A percentile compares a stretch with the other conserved stretches of the same genome.
Evolutionary conservation across 192 early-diverging fungal species (phyloP).

Genomic region (Chytriomyces confervae): DNA sequence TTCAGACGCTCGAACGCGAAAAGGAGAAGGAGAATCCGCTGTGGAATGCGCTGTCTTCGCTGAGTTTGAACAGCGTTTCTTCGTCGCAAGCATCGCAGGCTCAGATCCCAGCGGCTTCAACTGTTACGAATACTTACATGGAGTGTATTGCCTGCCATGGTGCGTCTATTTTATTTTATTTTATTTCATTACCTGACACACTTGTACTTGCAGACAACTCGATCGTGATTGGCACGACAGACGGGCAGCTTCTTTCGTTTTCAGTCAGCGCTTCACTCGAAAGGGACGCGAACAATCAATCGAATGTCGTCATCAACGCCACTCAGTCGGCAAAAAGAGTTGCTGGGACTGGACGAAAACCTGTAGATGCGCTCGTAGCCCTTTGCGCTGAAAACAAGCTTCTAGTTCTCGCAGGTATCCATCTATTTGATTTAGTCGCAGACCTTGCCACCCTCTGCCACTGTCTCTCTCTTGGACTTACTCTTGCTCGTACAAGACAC

Average conservation of each 20-base stretch:
- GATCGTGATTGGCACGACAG: slow-evolving; percentile 77
- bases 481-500: slow-evolving; percentile 54
- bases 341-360: slow-evolving; percentile 63
- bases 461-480: background rate
- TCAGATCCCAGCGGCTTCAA: background rate
- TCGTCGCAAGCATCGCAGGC: background rate
- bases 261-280: slow-evolving; percentile 34
- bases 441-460: background rate
- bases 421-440: background rate
- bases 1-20: background rate
- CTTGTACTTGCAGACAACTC: slow-evolving; percentile 60
- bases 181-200: background rate
- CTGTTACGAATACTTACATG: background rate
- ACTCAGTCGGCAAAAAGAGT: slow-evolving; percentile 53
- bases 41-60: background rate
- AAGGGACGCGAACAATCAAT: slow-evolving; percentile 4
- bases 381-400: slow-evolving; percentile 68
- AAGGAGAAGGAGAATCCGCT: background rate
- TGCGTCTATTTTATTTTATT: background rate
- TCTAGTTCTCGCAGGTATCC: slow-evolving; percentile 70
- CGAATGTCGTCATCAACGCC: slow-evolving; percentile 39
- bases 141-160: background rate
- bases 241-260: slow-evolving; percentile 75
- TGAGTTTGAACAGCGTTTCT: background rate
- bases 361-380: slow-evolving; percentile 67